These are phyloP conservation scores for Alternaria solani DNA, from an alignment of 2,329 filamentous ascomycete genomes.

Conservation along the genomic window DNA sequence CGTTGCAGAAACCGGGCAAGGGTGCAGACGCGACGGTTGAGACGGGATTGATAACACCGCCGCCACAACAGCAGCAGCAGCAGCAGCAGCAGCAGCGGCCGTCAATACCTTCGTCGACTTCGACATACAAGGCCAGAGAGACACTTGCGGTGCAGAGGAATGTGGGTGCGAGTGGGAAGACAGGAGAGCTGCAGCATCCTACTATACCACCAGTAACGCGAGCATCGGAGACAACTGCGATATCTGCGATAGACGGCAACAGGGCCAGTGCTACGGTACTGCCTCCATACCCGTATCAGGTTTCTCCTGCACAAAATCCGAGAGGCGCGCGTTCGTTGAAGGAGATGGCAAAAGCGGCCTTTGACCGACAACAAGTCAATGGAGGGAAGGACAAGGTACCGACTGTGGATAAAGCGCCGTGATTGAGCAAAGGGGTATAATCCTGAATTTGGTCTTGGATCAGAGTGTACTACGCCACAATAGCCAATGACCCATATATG, in stretches of 20 bases:
- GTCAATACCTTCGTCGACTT: background rate
- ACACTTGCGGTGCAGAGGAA: background rate
- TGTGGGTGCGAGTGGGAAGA: background rate
- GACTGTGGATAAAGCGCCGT: background rate
- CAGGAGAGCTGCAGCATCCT: background rate
- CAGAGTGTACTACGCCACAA: too few relatives aligned
- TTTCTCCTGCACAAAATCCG: background rate
- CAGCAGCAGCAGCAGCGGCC: background rate
- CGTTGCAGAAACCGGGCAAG: background rate
- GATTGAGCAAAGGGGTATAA: background rate
- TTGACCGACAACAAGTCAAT: background rate
- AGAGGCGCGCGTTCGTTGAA: background rate
- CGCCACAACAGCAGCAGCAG: too few relatives aligned
- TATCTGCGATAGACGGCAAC: background rate
- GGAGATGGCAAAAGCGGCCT: background rate
- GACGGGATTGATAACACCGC: background rate
- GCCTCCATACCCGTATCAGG: background rate
- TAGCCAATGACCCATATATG: too few relatives aligned
- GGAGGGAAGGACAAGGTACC: background rate
- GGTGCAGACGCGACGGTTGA: background rate
- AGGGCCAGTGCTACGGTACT: background rate
- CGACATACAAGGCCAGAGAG: background rate
- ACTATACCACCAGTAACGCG: background rate
- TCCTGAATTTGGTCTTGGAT: background rate
- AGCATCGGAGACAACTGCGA: background rate